phyloP scores from a whole-genome alignment of 371 early-diverging fungal species.

The Syncephalastrum monosporum region DNA sequence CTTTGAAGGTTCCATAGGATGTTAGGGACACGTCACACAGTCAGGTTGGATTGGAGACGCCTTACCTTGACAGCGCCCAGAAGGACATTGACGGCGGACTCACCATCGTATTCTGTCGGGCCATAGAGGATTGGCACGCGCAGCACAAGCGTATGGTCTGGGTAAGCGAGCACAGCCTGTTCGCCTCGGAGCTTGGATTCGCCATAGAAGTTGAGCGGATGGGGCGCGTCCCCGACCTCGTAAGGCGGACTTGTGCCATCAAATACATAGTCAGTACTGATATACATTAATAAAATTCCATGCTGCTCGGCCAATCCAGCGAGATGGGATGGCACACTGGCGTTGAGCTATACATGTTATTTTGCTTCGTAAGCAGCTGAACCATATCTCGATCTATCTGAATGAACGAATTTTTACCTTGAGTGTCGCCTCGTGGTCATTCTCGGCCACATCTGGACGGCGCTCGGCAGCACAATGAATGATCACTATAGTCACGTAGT shows the following conservation, averaged over 20 bases:
- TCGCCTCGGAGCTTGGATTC: constrained; percentile 77
- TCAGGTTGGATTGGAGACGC: neutral
- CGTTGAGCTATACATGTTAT: constrained; percentile 56
- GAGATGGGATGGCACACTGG: constrained; percentile 57
- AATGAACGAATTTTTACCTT: constrained; percentile 31
- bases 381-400: no score
- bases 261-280: constrained; percentile 93
- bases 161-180: constrained; percentile 54
- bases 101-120: constrained; percentile 58
- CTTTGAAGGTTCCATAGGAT: constrained; percentile 9
- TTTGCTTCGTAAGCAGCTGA: no score
- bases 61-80: constrained; percentile 60
- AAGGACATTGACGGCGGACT: constrained; percentile 78
- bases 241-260: constrained; percentile 84
- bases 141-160: constrained; percentile 57
- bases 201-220: constrained; percentile 85
- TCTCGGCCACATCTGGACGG: constrained; percentile 81
- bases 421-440: constrained; percentile 54
- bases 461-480: constrained; percentile 89
- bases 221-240: constrained; percentile 62
- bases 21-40: no score
- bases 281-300: constrained; percentile 67
- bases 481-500: constrained; percentile 40
- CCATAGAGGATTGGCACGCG: constrained; percentile 87
- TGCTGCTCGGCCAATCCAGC: constrained; percentile 50